A percentile compares a stretch with the other conserved stretches of the same genome.
Evolutionary conservation across 2,329 filamentous ascomycete genomes (phyloP).

Genomic region (Anthostomella pinea): DNA sequence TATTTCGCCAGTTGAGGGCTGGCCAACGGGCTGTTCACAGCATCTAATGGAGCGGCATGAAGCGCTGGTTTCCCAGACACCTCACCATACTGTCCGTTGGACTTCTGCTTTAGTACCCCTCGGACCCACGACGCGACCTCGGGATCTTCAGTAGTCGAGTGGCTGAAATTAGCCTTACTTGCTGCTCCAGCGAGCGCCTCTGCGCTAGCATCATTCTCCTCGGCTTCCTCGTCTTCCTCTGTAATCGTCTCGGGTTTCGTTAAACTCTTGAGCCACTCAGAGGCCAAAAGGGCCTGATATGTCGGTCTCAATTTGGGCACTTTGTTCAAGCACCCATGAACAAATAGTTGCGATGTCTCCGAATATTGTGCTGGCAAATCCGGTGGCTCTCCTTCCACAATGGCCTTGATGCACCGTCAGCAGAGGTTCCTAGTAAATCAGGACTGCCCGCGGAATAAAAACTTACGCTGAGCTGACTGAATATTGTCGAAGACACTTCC

Average conservation of each 20-base stretch:
- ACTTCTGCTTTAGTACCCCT: conserved; percentile 64
- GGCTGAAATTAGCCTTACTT: conserved; percentile 41
- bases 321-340: conserved; percentile 87
- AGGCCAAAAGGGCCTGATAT: conserved; percentile 83
- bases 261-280: conserved; percentile 79
- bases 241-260: conserved; percentile 60
- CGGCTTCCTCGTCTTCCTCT: conserved; percentile 35
- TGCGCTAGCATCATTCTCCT: conserved; percentile 34
- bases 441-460: conserved; percentile 5
- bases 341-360: conserved; percentile 78
- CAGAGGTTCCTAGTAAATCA: background rate
- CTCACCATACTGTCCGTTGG: conserved; percentile 48
- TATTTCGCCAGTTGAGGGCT: conserved; percentile 34
- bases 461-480: conserved; percentile 93
- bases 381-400: conserved; percentile 95
- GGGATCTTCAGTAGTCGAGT: conserved; percentile 59
- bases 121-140: conserved; percentile 88
- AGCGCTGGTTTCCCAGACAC: conserved; percentile 70
- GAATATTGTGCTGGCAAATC: conserved; percentile 82
- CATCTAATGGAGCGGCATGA: conserved; percentile 82
- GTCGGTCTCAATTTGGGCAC: conserved; percentile 89
- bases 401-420: conserved; percentile 62
- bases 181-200: conserved; percentile 42
- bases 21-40: conserved; percentile 52
- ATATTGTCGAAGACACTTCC: conserved; percentile 97